phyloP scores from a whole-genome alignment of 257 asterid species.

The Prunella vulgaris region DNA sequence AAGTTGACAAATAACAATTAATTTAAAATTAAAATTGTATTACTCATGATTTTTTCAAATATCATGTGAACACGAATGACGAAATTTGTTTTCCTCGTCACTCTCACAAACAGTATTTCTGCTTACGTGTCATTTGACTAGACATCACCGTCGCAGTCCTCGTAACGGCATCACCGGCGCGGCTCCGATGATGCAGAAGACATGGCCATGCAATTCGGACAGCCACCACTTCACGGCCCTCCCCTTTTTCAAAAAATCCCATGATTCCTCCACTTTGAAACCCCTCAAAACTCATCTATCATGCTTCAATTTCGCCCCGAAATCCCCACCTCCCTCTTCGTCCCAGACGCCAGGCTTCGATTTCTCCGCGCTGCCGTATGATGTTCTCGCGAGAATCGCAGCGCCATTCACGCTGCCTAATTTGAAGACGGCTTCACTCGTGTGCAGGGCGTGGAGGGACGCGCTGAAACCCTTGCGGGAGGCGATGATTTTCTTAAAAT shows the following conservation, averaged over 20 bases:
- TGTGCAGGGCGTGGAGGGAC: constrained; percentile 79
- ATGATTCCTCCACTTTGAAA: constrained; percentile 14
- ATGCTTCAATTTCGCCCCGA: constrained; percentile 21
- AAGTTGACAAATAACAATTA: background rate
- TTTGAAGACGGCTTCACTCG: constrained; percentile 69
- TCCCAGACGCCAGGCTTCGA: constrained; percentile 24
- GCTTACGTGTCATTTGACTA: background rate
- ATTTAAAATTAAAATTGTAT: background rate
- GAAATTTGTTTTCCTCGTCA: background rate
- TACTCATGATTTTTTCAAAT: background rate
- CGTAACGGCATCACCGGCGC: background rate
- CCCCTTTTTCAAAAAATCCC: constrained; percentile 28
- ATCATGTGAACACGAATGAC: background rate
- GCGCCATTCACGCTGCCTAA: constrained; percentile 52
- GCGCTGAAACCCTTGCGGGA: constrained; percentile 84
- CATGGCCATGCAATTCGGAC: constrained; percentile 60
- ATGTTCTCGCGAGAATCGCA: constrained; percentile 55
- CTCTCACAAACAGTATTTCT: background rate
- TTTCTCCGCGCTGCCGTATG: constrained; percentile 70
- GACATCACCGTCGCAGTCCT: background rate
- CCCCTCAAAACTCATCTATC: constrained; percentile 21
- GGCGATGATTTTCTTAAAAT: constrained; percentile 57
- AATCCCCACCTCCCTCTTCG: background rate
- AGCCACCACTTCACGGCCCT: constrained; percentile 44
- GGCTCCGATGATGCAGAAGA: constrained; percentile 39